These are phyloP conservation scores for Cercospora nicotianae DNA, from an alignment of 2,329 filamentous ascomycete genomes.

Conservation along the genomic window DNA sequence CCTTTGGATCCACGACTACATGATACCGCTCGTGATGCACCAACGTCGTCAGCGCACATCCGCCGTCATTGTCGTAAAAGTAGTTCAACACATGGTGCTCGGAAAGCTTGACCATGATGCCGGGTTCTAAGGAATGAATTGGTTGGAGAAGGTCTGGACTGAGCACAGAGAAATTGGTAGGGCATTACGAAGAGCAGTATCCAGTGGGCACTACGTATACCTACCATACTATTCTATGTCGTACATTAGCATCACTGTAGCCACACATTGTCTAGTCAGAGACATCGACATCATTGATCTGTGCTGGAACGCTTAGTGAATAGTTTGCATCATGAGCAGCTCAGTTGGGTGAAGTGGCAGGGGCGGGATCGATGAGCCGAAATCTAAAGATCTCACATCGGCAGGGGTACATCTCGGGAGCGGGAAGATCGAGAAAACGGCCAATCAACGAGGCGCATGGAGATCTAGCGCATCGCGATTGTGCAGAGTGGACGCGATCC, in stretches of 20 bases:
- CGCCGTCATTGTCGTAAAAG: slow-evolving; percentile 36
- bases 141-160: neutral
- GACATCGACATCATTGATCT: slow-evolving; percentile 20
- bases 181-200: neutral
- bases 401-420: slow-evolving; percentile 5
- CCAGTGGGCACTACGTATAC: neutral
- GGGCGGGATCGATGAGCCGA: slow-evolving; percentile 5
- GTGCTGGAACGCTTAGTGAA: slow-evolving; percentile 14
- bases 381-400: slow-evolving; percentile 2
- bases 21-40: slow-evolving; percentile 37
- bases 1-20: slow-evolving; percentile 34
- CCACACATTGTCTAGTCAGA: slow-evolving; percentile 16
- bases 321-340: slow-evolving; percentile 20
- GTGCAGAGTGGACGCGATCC: neutral
- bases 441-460: neutral
- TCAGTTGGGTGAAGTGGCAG: slow-evolving; percentile 16
- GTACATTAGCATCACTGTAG: slow-evolving; percentile 5
- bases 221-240: neutral
- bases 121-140: neutral
- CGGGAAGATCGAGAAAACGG: neutral
- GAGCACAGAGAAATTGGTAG: neutral
- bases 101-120: slow-evolving; percentile 26
- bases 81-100: slow-evolving; percentile 37
- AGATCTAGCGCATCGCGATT: slow-evolving; percentile 1
- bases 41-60: slow-evolving; percentile 37